Evolutionary conservation across 495 filamentous ascomycete species (phyloP).

Genomic region (Neurospora sp.): DNA sequence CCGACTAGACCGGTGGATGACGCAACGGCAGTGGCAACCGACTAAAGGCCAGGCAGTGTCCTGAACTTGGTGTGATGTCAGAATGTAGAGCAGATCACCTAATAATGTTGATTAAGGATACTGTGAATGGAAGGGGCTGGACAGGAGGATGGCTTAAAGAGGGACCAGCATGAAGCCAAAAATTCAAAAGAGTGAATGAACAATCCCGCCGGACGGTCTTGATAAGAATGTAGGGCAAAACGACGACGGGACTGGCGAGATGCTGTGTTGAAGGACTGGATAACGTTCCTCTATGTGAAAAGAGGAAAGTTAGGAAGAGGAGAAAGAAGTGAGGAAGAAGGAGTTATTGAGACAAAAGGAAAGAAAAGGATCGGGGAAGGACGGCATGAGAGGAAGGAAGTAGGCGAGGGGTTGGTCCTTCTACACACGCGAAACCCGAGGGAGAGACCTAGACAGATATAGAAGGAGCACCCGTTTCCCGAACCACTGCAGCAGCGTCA

Average conservation of each 20-base stretch:
- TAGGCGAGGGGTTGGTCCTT: neutral
- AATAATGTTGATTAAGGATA: neutral
- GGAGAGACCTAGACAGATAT: slow-evolving; percentile 15
- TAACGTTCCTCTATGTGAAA: neutral
- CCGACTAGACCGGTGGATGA: neutral
- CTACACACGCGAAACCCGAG: neutral
- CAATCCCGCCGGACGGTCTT: neutral
- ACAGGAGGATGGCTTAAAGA: neutral
- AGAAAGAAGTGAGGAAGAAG: slow-evolving; percentile 4
- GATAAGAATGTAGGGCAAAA: neutral
- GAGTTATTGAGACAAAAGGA: neutral
- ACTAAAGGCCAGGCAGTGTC: neutral
- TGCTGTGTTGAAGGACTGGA: neutral
- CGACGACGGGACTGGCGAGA: neutral
- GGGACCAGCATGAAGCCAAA: neutral
- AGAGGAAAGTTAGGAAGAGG: neutral
- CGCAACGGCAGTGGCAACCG: neutral
- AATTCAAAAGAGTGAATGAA: neutral
- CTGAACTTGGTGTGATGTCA: neutral
- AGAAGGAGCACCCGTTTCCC: slow-evolving; percentile 10
- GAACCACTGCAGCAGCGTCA: neutral
- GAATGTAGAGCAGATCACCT: neutral
- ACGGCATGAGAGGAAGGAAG: neutral
- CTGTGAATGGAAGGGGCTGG: neutral
- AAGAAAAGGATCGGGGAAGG: neutral